These are phyloP conservation scores for Medicago truncatula DNA, from an alignment of 306 rosid species.

Conservation along the genomic window MtrunA17r5.0-ANR NC_053042.1:53893001-53893500, in stretches of 20 bases:
- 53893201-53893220: background rate
- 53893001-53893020: background rate
- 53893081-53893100: background rate
- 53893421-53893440: no score
- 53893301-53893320: background rate
- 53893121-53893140: no score
- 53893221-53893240: background rate
- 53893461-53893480: background rate
- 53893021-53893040: background rate
- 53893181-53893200: background rate
- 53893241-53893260: background rate
- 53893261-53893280: background rate
- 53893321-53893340: constrained; percentile 1
- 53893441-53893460: background rate
- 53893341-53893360: background rate
- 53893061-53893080: background rate
- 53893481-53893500: background rate
- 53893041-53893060: background rate
- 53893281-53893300: constrained; percentile 9
- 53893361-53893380: constrained; percentile 3
- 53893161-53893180: no score
- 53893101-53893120: background rate
- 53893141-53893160: no score
- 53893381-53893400: background rate
- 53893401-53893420: constrained; percentile 4